A percentile compares a stretch with the other conserved stretches of the same genome.
These are phyloP conservation scores for Phytopythium mirpurense DNA, from an alignment of 352 stramenopile genomes.

Conservation along the genomic window DNA sequence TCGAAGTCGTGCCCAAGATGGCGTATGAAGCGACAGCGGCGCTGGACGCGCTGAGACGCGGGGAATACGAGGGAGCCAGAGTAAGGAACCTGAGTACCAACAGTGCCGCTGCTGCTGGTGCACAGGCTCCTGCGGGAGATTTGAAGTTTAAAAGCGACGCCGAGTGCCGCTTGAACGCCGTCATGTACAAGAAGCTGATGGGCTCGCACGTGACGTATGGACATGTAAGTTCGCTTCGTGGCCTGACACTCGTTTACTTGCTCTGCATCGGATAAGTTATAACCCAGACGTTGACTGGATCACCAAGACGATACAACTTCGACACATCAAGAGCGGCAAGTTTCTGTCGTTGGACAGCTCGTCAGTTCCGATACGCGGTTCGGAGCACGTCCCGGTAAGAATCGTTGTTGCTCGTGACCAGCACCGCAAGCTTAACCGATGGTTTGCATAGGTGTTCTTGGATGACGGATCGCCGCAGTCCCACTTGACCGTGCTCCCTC, in stretches of 20 bases:
- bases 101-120: not conserved
- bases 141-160: conserved; percentile 69
- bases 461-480: conserved; percentile 35
- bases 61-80: conserved; percentile 1
- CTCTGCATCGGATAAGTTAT: no score
- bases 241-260: no score
- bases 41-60: conserved; percentile 16
- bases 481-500: conserved; percentile 47
- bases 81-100: not conserved
- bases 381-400: conserved; percentile 42
- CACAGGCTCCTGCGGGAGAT: conserved; percentile 1
- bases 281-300: not conserved
- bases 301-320: conserved; percentile 48
- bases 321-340: conserved; percentile 54
- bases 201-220: conserved; percentile 60
- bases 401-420: not conserved
- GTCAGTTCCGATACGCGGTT: conserved; percentile 41
- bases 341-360: conserved; percentile 48
- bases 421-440: not conserved
- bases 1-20: conserved; percentile 73
- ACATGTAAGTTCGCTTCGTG: conserved; percentile 23
- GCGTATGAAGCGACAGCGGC: conserved; percentile 58
- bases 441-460: conserved; percentile 33
- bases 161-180: conserved; percentile 57
- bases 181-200: conserved; percentile 65